Conservation (phyloP, 495 filamentous ascomycete species). For the Penicillium tannophilum region DNA sequence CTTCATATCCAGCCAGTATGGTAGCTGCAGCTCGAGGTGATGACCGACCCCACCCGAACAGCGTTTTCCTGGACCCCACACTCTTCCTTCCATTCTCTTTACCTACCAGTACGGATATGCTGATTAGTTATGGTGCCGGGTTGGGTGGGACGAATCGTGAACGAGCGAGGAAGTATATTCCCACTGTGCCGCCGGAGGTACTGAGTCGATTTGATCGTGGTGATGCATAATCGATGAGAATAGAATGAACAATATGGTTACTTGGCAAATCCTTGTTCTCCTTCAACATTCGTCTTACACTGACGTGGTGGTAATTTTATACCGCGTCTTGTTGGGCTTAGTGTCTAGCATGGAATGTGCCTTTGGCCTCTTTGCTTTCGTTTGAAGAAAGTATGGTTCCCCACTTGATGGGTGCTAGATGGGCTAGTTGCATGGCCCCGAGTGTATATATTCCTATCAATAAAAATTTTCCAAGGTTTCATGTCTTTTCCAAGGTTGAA, state of each 20-base stretch:
- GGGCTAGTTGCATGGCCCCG: not conserved
- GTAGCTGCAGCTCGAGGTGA: slow-evolving; percentile 19
- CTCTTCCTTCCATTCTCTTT: slow-evolving; percentile 93
- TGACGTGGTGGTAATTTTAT: too few relatives aligned
- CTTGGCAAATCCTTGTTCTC: too few relatives aligned
- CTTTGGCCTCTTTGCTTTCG: too few relatives aligned
- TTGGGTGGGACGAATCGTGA: slow-evolving; percentile 92
- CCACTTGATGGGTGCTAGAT: not conserved
- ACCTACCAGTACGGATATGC: slow-evolving; percentile 96
- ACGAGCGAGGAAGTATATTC: slow-evolving; percentile 92
- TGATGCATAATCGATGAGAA: not conserved
- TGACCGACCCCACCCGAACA: slow-evolving; percentile 47
- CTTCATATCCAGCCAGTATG: slow-evolving; percentile 29
- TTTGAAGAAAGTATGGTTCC: too few relatives aligned
- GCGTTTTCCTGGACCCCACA: slow-evolving; percentile 79
- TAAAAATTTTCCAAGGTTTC: not conserved
- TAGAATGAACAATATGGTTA: not conserved
- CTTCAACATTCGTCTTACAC: too few relatives aligned
- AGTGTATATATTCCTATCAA: not conserved
- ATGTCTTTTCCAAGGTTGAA: not conserved
- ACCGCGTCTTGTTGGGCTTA: not conserved
- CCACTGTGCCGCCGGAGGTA: slow-evolving; percentile 91
- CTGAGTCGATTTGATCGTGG: slow-evolving; percentile 81
- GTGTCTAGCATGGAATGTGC: too few relatives aligned
- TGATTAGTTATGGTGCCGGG: slow-evolving; percentile 91